Conservation (phyloP, 768 basidiomycete species). For the Xerocomus brunneocitrinus region DNA sequence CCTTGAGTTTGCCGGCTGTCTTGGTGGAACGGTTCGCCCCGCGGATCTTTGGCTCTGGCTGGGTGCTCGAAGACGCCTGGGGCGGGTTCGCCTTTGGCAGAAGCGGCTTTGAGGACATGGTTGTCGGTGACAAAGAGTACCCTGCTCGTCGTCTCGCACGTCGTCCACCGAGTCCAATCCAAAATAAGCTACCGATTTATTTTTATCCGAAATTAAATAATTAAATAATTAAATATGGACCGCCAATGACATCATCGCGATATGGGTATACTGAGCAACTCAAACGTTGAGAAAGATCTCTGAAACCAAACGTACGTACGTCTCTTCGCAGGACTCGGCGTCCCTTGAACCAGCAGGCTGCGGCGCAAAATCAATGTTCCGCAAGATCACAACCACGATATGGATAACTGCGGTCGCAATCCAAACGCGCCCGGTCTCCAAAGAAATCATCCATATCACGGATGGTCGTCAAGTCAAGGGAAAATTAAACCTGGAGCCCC, state of each 20-base stretch:
- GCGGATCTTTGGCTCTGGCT: conserved; percentile 50
- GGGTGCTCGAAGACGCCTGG: conserved; percentile 2
- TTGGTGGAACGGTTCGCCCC: conserved; percentile 80
- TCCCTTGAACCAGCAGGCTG: not conserved
- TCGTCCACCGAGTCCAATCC: conserved; percentile 2
- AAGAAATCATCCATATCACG: no score
- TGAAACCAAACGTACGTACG: not conserved
- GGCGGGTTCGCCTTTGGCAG: conserved; percentile 29
- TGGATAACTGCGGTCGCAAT: no score
- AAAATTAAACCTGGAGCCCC: conserved; percentile 5
- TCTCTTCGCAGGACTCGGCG: not conserved
- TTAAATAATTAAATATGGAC: conserved; percentile 4
- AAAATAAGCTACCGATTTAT: conserved; percentile 8
- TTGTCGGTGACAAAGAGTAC: not conserved
- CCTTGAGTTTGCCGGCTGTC: conserved; percentile 81
- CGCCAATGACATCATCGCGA: conserved; percentile 1
- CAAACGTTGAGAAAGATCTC: no score
- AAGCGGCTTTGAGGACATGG: conserved; percentile 30
- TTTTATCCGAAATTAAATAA: conserved; percentile 2
- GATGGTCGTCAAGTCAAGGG: conserved; percentile 1
- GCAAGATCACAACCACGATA: not conserved
- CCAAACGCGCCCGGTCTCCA: not conserved
- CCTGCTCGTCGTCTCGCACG: conserved; percentile 15
- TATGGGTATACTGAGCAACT: not conserved
- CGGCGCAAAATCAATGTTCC: not conserved